A percentile compares a stretch with the other conserved stretches of the same genome.
Conservation (phyloP, 805 yeast genomes). For the Maudiozyma serrabonitensis region DNA sequence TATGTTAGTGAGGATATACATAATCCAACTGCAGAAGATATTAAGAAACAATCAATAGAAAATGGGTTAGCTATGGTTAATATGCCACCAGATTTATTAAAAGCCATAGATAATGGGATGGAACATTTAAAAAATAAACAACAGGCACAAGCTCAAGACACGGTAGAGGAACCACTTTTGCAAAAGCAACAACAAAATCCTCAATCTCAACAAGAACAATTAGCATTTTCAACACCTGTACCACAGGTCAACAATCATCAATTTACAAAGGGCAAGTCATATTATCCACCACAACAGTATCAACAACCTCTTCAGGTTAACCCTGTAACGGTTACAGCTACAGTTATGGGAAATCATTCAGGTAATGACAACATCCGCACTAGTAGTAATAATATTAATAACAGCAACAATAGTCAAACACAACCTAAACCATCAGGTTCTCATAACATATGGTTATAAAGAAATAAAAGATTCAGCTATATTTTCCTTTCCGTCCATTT, state of each 20-base stretch:
- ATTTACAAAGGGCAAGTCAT: slow-evolving; percentile 12
- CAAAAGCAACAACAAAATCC: slow-evolving; percentile 8
- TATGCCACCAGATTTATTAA: slow-evolving; percentile 22
- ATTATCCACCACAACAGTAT: slow-evolving; percentile 11
- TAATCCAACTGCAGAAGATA: slow-evolving; percentile 29
- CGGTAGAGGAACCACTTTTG: slow-evolving; percentile 6
- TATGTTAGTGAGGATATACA: slow-evolving; percentile 23
- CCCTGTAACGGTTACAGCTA: background rate
- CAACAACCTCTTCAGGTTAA: background rate
- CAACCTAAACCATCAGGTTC: slow-evolving; percentile 15
- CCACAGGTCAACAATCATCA: slow-evolving; percentile 10
- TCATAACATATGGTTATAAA: slow-evolving; percentile 20
- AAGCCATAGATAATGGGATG: slow-evolving; percentile 27
- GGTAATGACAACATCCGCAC: background rate
- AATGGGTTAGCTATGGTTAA: slow-evolving; percentile 21
- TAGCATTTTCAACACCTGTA: slow-evolving; percentile 1
- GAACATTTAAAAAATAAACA: slow-evolving; percentile 23
- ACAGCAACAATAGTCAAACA: slow-evolving; percentile 4
- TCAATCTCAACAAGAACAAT: slow-evolving; percentile 4
- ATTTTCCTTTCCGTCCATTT: background rate
- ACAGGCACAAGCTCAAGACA: slow-evolving; percentile 6
- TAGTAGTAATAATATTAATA: slow-evolving; percentile 9
- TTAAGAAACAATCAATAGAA: slow-evolving; percentile 23
- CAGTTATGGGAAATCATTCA: background rate
- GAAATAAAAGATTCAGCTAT: background rate